Percentiles rank a stretch among this genome's conserved stretches.
Evolutionary conservation across 2,329 filamentous ascomycete species (phyloP).

Genomic region (Myriosclerotinia curreyana): DNA sequence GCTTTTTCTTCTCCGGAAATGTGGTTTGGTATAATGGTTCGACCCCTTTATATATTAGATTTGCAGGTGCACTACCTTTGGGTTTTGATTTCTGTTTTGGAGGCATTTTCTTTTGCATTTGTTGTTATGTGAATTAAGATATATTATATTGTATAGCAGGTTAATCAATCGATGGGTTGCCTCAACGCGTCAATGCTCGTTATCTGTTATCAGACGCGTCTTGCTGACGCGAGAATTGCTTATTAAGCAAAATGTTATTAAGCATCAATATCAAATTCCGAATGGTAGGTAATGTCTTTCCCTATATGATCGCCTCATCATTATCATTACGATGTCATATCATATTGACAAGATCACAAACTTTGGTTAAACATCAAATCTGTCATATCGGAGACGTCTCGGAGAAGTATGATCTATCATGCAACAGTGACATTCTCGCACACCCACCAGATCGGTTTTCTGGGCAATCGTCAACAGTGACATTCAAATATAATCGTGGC

Average conservation of each 20-base stretch:
- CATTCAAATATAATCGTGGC: not conserved
- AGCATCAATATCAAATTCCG: not conserved
- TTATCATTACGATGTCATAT: not conserved
- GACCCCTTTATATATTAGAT: constrained; percentile 34
- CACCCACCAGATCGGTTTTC: not conserved
- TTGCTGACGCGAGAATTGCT: not conserved
- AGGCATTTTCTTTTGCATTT: constrained; percentile 23
- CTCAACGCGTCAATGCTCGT: not conserved
- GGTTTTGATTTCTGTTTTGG: constrained; percentile 23
- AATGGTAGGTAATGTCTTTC: too few species aligned
- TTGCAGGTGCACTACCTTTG: constrained; percentile 29
- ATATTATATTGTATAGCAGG: not conserved
- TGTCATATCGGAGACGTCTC: not conserved
- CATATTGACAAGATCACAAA: constrained; percentile 5
- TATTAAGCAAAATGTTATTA: not conserved
- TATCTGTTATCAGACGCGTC: constrained; percentile 11
- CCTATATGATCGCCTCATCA: not conserved
- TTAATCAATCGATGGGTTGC: not conserved
- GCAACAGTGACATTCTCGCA: constrained; percentile 10
- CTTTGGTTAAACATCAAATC: not conserved
- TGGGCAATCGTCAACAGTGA: not conserved
- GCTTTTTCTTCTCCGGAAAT: constrained; percentile 30
- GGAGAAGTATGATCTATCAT: not conserved
- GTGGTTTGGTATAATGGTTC: constrained; percentile 33
- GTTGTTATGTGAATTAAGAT: not conserved